A percentile compares a stretch with the other conserved stretches of the same genome.
Evolutionary conservation across 2,329 filamentous ascomycete genomes (phyloP).

Genomic region (Cadophora sp.): DNA sequence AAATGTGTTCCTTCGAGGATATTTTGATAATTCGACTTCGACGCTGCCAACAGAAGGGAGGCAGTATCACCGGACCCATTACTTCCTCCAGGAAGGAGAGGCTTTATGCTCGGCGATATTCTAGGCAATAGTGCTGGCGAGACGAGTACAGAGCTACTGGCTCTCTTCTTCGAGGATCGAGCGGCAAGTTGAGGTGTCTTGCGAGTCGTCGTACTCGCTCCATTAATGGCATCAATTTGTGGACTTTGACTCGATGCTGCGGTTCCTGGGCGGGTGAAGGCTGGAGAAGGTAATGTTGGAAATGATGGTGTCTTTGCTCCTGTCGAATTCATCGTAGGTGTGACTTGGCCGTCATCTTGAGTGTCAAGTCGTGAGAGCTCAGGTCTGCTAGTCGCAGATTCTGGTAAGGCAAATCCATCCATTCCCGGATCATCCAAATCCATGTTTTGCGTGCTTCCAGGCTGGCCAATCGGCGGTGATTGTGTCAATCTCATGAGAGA

Average conservation of each 20-base stretch:
- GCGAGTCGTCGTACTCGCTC: slow-evolving; percentile 43
- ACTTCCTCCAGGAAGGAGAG: slow-evolving; percentile 72
- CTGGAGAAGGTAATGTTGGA: slow-evolving; percentile 53
- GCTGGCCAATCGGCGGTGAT: slow-evolving; percentile 42
- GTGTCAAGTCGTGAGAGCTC: slow-evolving; percentile 58
- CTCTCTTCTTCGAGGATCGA: slow-evolving; percentile 70
- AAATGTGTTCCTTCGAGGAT: slow-evolving; percentile 92
- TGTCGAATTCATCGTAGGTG: slow-evolving; percentile 57
- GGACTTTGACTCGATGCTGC: slow-evolving; percentile 58
- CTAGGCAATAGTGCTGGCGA: slow-evolving; percentile 87
- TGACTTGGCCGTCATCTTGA: slow-evolving; percentile 56
- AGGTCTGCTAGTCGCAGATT: slow-evolving; percentile 64
- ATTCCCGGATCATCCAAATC: slow-evolving; percentile 60
- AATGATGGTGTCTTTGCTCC: slow-evolving; percentile 46
- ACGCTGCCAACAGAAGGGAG: slow-evolving; percentile 76
- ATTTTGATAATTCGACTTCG: slow-evolving; percentile 98
- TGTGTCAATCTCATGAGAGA: slow-evolving; percentile 80
- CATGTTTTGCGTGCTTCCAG: slow-evolving; percentile 52
- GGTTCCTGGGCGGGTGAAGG: slow-evolving; percentile 42
- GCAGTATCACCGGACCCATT: slow-evolving; percentile 64
- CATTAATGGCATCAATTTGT: slow-evolving; percentile 56
- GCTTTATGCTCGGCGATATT: slow-evolving; percentile 95
- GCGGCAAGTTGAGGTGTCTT: slow-evolving; percentile 62
- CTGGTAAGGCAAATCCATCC: slow-evolving; percentile 75
- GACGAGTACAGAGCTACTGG: slow-evolving; percentile 76